Conservation (phyloP, 345 rosid species). For the Limnanthes douglasii region DNA sequence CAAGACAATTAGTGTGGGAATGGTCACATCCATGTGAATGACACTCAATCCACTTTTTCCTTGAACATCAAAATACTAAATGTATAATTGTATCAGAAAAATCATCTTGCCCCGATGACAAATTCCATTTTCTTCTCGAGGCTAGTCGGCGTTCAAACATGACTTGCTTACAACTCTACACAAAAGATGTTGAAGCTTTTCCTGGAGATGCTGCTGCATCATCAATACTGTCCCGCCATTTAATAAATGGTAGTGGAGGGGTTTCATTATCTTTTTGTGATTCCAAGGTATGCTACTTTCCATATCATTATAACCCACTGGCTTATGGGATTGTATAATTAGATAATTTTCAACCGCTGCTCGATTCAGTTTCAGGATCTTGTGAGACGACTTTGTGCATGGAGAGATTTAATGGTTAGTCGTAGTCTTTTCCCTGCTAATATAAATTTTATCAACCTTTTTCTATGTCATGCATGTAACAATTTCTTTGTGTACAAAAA, state of each 20-base stretch:
- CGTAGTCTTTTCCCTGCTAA: not conserved
- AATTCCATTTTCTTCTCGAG: conserved; percentile 61
- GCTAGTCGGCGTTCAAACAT: conserved; percentile 79
- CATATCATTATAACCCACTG: not conserved
- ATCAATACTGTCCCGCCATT: conserved; percentile 54
- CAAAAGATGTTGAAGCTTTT: conserved; percentile 60
- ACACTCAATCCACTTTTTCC: too few relatives aligned
- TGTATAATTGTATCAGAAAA: conserved; percentile 43
- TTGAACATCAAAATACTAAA: conserved; percentile 25
- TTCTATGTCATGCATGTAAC: not conserved
- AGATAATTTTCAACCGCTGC: conserved; percentile 2
- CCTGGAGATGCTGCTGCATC: conserved; percentile 80
- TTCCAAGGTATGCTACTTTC: conserved; percentile 32
- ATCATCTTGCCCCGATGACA: conserved; percentile 47
- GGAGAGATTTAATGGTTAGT: conserved; percentile 96
- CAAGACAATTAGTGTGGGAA: too few relatives aligned
- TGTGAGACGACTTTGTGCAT: conserved; percentile 66
- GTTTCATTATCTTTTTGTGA: conserved; percentile 22
- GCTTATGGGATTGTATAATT: not conserved
- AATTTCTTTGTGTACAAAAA: not conserved
- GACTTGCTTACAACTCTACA: conserved; percentile 61
- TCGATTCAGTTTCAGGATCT: conserved; percentile 46
- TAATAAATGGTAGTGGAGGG: conserved; percentile 38
- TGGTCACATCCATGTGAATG: too few relatives aligned
- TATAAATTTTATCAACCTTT: not conserved